Percentiles rank a stretch among this genome's conserved stretches.
phyloP scores from a whole-genome alignment of 2,329 filamentous ascomycete species.

The Penicillium sp. region DNA sequence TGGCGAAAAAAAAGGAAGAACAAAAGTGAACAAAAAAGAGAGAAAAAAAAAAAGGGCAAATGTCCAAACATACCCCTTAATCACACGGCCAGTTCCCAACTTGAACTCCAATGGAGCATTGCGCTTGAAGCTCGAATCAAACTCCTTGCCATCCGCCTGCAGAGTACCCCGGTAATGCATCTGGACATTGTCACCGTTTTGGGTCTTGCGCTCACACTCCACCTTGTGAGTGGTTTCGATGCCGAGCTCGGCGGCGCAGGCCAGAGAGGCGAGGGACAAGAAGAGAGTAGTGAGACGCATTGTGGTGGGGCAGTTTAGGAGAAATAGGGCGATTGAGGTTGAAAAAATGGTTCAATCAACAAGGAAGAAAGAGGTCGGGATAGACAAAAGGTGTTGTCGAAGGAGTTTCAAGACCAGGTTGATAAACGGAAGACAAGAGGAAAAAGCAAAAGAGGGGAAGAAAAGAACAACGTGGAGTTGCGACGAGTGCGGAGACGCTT shows the following conservation, averaged over 20 bases:
- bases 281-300: conserved; percentile 44
- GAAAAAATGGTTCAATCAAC: background rate
- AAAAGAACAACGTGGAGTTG: conserved; percentile 2
- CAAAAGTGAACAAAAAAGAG: background rate
- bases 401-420: too few relatives aligned
- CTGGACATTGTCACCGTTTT: conserved; percentile 69
- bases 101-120: conserved; percentile 70
- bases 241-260: conserved; percentile 54
- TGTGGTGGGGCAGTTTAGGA: conserved; percentile 7
- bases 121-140: conserved; percentile 78
- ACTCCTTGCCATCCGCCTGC: conserved; percentile 64
- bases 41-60: background rate
- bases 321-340: background rate
- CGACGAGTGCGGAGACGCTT: conserved; percentile 1
- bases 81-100: conserved; percentile 75
- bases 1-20: background rate
- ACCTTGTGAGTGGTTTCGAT: conserved; percentile 70
- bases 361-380: background rate
- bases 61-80: conserved; percentile 63
- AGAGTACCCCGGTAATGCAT: conserved; percentile 89
- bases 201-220: conserved; percentile 72
- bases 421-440: background rate
- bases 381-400: background rate
- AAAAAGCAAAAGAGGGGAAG: background rate
- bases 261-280: conserved; percentile 41